Evolutionary conservation across 2,329 filamentous ascomycete species (phyloP).

Genomic region (Pyricularia sp.): DNA sequence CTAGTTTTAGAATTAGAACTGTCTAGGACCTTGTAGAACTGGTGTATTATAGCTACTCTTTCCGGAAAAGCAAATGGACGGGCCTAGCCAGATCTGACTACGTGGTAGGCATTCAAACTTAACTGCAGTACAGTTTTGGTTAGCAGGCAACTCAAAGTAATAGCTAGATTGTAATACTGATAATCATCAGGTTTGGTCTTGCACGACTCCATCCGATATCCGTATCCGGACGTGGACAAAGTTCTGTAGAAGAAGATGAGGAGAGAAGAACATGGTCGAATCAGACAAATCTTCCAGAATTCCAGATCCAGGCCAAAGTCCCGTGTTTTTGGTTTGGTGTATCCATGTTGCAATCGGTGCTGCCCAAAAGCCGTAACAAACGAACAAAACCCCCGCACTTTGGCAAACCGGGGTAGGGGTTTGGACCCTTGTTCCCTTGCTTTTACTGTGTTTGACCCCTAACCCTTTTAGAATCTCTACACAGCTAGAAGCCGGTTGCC

Average conservation of each 20-base stretch:
- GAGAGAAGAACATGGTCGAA: neutral
- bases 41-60: neutral
- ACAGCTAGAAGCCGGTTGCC: neutral
- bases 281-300: neutral
- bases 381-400: neutral
- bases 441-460: neutral
- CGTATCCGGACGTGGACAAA: neutral
- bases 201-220: neutral
- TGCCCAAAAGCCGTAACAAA: neutral
- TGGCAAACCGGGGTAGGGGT: neutral
- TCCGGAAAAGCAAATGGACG: neutral
- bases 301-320: neutral
- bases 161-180: too few species aligned
- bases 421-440: neutral
- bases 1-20: too few species aligned
- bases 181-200: neutral
- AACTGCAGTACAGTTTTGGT: too few species aligned
- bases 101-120: too few species aligned
- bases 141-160: neutral
- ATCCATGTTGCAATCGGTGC: neutral
- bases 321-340: neutral
- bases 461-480: neutral
- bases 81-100: neutral
- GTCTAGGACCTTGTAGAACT: too few species aligned
- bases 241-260: neutral